phyloP scores from a whole-genome alignment of 1,284 basidiomycete species.

The Ceratorhiza oryzae-sativae region DNA sequence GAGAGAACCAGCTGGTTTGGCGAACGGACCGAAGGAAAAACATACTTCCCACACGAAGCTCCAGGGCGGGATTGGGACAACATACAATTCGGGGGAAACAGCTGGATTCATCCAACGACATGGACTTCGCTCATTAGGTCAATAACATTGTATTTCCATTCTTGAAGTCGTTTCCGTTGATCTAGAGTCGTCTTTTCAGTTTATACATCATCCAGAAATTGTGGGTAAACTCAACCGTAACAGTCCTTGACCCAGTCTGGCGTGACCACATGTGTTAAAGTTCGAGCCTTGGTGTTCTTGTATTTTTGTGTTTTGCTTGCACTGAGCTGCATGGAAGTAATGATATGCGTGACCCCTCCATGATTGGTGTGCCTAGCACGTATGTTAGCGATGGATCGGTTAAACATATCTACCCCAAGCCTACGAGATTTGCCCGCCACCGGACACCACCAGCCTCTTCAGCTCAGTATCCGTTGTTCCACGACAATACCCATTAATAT shows the following conservation, averaged over 20 bases:
- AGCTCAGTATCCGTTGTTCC: conserved; percentile 42
- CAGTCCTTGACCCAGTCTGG: conserved; percentile 42
- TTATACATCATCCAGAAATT: neutral
- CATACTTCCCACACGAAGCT: neutral
- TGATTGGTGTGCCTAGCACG: conserved; percentile 27
- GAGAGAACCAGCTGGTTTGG: neutral
- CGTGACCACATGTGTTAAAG: conserved; percentile 40
- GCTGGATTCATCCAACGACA: conserved; percentile 24
- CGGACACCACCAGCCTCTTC: conserved; percentile 37
- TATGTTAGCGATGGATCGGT: neutral
- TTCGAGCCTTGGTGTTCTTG: conserved; percentile 34
- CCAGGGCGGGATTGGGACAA: neutral
- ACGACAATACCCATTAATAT: conserved; percentile 36
- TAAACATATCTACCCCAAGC: neutral
- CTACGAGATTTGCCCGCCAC: conserved; percentile 41
- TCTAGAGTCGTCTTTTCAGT: conserved; percentile 10
- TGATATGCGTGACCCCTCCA: conserved; percentile 40
- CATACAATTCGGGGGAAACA: conserved; percentile 9
- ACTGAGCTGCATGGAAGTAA: conserved; percentile 42
- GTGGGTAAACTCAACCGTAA: neutral
- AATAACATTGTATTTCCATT: conserved; percentile 42
- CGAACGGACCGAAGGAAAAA: neutral
- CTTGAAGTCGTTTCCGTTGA: conserved; percentile 41
- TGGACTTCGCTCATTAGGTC: conserved; percentile 32
- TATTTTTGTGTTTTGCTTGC: conserved; percentile 41